These are phyloP conservation scores for Paradendryphiella salina DNA, from an alignment of 2,329 filamentous ascomycete genomes.

Conservation along the genomic window DNA sequence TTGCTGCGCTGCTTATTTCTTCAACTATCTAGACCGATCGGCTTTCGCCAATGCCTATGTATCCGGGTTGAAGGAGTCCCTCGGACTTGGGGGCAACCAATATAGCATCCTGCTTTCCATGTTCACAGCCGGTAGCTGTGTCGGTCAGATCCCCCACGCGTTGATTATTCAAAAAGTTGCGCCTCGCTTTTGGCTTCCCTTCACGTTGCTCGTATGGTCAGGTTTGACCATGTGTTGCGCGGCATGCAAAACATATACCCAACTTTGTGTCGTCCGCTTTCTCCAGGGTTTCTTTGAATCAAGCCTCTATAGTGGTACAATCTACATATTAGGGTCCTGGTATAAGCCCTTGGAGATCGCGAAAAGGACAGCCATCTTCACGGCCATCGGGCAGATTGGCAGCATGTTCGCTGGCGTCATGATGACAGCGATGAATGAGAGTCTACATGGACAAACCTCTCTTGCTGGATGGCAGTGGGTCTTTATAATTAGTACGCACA, in stretches of 20 bases:
- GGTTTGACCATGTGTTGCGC: constrained; percentile 37
- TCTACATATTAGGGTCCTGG: constrained; percentile 39
- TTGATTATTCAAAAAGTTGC: constrained; percentile 35
- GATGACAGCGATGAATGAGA: constrained; percentile 40
- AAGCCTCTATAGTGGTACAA: constrained; percentile 36
- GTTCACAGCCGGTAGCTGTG: constrained; percentile 36
- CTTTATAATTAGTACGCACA: constrained; percentile 30
- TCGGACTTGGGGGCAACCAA: constrained; percentile 30
- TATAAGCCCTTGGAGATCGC: constrained; percentile 35
- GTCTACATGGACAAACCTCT: constrained; percentile 24
- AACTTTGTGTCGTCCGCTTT: constrained; percentile 34
- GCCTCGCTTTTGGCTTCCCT: constrained; percentile 37
- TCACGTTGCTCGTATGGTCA: constrained; percentile 36
- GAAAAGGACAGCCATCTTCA: constrained; percentile 38
- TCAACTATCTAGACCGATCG: constrained; percentile 36
- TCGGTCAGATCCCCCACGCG: constrained; percentile 37
- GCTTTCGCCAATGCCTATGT: constrained; percentile 41
- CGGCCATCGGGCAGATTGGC: constrained; percentile 35
- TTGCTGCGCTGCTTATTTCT: constrained; percentile 39
- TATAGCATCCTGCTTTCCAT: constrained; percentile 37
- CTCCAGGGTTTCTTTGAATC: constrained; percentile 36
- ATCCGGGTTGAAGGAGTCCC: constrained; percentile 33
- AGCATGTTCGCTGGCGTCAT: constrained; percentile 41
- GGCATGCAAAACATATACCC: constrained; percentile 32
- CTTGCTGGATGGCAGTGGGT: constrained; percentile 39